Base-by-base conservation (phyloP, 257 asterid species). In the Scutellaria barbata region DNA sequence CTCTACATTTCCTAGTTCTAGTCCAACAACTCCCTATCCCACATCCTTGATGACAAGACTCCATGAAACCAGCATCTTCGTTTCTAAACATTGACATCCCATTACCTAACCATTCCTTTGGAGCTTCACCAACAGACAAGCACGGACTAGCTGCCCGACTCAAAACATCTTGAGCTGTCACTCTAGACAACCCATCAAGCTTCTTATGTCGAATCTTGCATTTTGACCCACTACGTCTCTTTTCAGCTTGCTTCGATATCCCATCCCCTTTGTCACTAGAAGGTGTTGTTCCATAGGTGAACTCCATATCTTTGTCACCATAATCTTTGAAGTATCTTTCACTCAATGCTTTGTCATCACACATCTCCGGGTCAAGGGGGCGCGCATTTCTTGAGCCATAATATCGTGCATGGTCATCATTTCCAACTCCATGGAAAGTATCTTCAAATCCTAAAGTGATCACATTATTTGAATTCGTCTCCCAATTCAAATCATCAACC, bases 21-120 rank as follows among this genome's bases (percentile, higher is more conserved):
- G 90, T 82, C 98, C 96, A 92, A 80, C 90, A 92, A 52, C 87
- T 86, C 74, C 88, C 76, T 65, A 90, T 72, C 51, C 96, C 94
- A 71, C 96, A 92, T 41, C 96, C 98, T 76, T 82, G 85, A 64
- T 73, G 82, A 77, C 83, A 82, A 46, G 79, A 79, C 5, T 89
- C 90, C 76, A 76, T 73, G 69, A 76, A 59, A 73, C 88, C 84
- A 54, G 56, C 73, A 73, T 86, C 90, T 40, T 74, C 86, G 74
- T 82, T 74, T 76, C 77, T 78, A 40, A 71, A 77, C 57, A 84
- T 18, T 2, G 87, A 76, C 58, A 74, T 56, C 12, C 74, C 79
- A 47, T 35, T 54, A 25, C 81, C 74, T 11, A 30, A 2, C 35
- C 35, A 5, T 30, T 30, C 35, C 35, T 30, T 30, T 30, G 80